A percentile compares a stretch with the other conserved stretches of the same genome.
Conservation (phyloP, 2,329 filamentous ascomycete genomes). For the Aspergillus sp. region DNA sequence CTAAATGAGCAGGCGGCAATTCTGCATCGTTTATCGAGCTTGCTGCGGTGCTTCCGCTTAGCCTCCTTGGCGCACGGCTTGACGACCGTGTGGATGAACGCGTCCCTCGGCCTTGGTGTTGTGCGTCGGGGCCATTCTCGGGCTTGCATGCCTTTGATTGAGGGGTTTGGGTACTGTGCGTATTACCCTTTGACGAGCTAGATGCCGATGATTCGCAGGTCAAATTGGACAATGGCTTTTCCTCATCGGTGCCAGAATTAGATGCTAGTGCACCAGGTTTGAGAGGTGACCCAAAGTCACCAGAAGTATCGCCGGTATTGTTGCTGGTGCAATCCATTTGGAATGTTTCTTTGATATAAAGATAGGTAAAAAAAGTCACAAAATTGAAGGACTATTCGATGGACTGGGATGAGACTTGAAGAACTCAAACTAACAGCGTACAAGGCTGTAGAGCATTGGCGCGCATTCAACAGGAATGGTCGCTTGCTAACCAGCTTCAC, state of each 20-base stretch:
- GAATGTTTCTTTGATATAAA: neutral
- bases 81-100: constrained; percentile 53
- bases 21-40: constrained; percentile 73
- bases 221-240: constrained; percentile 16
- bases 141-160: constrained; percentile 17
- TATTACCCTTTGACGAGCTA: constrained; percentile 14
- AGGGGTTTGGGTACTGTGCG: constrained; percentile 11
- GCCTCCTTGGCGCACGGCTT: constrained; percentile 69
- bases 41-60: constrained; percentile 78
- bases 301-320: neutral
- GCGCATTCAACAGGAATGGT: neutral
- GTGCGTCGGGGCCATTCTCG: constrained; percentile 26
- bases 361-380: neutral
- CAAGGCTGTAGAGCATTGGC: neutral
- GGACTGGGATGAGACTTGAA: neutral
- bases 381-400: neutral
- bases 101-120: constrained; percentile 36
- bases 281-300: neutral
- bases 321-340: constrained; percentile 3
- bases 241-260: constrained; percentile 13
- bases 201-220: constrained; percentile 19
- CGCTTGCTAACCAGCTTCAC: neutral
- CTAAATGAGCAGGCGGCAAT: constrained; percentile 46
- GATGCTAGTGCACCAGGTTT: constrained; percentile 1
- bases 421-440: neutral